Conservation (phyloP, 768 basidiomycete species). For the Ramaria sp. region DNA sequence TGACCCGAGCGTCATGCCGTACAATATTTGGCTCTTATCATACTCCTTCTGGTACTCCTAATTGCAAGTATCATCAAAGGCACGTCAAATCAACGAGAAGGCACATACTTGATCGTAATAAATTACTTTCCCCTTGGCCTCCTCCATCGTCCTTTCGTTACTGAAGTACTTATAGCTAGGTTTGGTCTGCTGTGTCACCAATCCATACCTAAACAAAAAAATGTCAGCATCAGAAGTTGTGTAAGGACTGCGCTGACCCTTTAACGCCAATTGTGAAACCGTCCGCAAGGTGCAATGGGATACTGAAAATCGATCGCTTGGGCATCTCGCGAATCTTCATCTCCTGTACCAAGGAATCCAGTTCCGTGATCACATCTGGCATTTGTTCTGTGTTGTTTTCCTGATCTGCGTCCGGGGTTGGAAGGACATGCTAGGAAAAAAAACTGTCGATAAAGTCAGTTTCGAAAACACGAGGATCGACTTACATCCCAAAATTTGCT, state of each 20-base stretch:
- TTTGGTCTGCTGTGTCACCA: conserved; percentile 83
- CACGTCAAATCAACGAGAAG: background rate
- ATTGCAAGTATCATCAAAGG: background rate
- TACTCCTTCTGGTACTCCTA: conserved; percentile 27
- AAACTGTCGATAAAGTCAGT: background rate
- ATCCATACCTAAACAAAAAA: conserved; percentile 51
- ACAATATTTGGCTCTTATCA: conserved; percentile 25
- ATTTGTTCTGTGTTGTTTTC: conserved; percentile 38
- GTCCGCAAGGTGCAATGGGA: conserved; percentile 71
- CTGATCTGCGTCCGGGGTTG: conserved; percentile 32
- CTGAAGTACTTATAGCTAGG: conserved; percentile 75
- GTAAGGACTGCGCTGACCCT: conserved; percentile 35
- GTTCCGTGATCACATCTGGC: conserved; percentile 55
- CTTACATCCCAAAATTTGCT: conserved; percentile 72
- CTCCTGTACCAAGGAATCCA: conserved; percentile 23
- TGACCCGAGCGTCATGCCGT: conserved; percentile 31
- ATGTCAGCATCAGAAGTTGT: background rate
- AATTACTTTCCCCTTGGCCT: conserved; percentile 55
- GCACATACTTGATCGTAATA: conserved; percentile 61
- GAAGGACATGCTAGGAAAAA: conserved; percentile 45
- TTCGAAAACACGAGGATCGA: conserved; percentile 4
- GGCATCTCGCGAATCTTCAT: conserved; percentile 76
- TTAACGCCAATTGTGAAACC: conserved; percentile 72
- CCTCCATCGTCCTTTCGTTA: conserved; percentile 72
- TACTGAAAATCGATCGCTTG: conserved; percentile 72